Evolutionary conservation across 257 asterid species (phyloP), one percentile per base, ranked within the genome.

Genomic region (Avicennia marina): DNA sequence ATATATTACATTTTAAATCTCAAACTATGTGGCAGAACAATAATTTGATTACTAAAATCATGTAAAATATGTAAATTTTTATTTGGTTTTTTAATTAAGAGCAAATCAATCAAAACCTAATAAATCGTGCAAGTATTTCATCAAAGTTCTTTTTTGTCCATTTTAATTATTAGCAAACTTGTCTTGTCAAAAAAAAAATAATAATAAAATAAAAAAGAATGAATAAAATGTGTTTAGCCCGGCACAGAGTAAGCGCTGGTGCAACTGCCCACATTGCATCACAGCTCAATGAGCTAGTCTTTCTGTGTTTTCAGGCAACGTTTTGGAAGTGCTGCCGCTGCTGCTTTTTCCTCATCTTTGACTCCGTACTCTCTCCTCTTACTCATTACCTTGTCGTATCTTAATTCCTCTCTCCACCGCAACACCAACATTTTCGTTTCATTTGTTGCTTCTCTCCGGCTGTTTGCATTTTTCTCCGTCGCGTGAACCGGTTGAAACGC

Each of bases 311-410:
- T 64, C 64, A 58, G 75, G 68, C 72, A 60, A 65, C 42, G 62
- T 56, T 61, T 65, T 44, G 77, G 61, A 71, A 64, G 54, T 73
- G 75, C 66, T 68, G 75, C 72, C 47, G 38, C 73, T 16, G 18
- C 65, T 44, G 61, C 68, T 68, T 68, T 68, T 73, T 68, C 75
- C 66, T 55, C 69, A 47, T 68, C 75, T 68, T 73, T 73, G 79
- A 73, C 79, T 64, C 59, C 34, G 31, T 38, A 66, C n/a, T 1
- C 7, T 45, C 13, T 45, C 20, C n/a, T 16, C 8, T 16, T 31
- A n/a, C n/a, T n/a, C n/a, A n/a, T n/a, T n/a, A n/a, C n/a, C n/a
- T n/a, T n/a, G n/a, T n/a, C n/a, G n/a, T n/a, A n/a, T n/a, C n/a
- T n/a, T 29, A 18, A 1, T 18, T 13, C 65, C 69, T 16, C 50